Evolutionary conservation across 768 basidiomycete genomes (phyloP), one percentile per base, ranked within the genome.

Genomic region (Lentinula raphanica): DNA sequence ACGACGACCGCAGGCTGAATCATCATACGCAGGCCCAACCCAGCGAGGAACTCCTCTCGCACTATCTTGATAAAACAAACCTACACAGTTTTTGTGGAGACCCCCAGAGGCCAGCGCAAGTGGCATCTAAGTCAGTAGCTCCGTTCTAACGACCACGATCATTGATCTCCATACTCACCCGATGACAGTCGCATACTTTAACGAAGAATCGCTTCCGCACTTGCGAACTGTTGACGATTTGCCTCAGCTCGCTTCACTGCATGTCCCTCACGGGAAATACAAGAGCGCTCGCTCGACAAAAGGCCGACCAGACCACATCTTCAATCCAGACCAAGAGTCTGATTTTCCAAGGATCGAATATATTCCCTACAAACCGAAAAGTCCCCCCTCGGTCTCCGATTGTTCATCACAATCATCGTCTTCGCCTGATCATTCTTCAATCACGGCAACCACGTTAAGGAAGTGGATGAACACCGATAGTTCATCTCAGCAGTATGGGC

Each of bases 61-160:
- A 69, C 72, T 13, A 68, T 78, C 45, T 75, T 92, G 35, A 84
- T 89, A 65, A 91, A 91, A 67, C 89, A 92, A 69, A 91, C 89
- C 0, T 92, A 90, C 64, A 90, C 88, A 5, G 88, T 89, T 15
- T 87, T 79, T 62, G 87, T 90, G 56, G 82, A 88, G 54, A 86
- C 84, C 15, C 69, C 80, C 39, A 75, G 76, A 42, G 88, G 88
- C 35, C 82, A 83, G 64, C 79, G 85, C 59, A 92, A 92, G 68
- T 91, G 89, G 89, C 89, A 92, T 66, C 76, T 92, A 17, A 90
- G 89, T 89, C 66, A 59, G 84, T 56, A 46, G 28, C 48, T 39
- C 54, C 19, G 44, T n/a, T 56, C 40, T 36, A 21, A 11, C 19
- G 49, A 71, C 75, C 8, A 19, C 21, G 31, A 36, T 17, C 36